phyloP scores from a whole-genome alignment of 1,284 basidiomycete species.

The Puccinia coronata region DNA sequence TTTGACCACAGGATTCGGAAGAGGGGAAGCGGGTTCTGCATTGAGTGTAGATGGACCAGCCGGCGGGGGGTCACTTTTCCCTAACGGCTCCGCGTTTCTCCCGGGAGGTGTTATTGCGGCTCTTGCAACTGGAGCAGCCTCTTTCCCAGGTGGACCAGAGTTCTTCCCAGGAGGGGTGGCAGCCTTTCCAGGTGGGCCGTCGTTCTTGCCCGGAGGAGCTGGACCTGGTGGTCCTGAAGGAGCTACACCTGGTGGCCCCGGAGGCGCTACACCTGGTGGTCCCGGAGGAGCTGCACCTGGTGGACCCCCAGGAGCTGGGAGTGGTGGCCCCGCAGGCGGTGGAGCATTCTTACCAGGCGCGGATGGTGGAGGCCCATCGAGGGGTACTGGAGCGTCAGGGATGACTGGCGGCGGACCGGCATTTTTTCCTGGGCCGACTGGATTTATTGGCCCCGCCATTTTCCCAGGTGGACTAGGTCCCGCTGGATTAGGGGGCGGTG shows the following conservation, averaged over 20 bases:
- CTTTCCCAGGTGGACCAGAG: neutral
- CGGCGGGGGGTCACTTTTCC: neutral
- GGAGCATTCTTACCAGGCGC: neutral
- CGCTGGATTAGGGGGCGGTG: no score
- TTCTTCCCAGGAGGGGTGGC: neutral
- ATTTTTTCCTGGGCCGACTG: neutral
- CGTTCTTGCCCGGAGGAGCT: neutral
- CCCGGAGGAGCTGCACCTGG: neutral
- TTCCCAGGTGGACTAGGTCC: no score
- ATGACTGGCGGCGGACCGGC: neutral
- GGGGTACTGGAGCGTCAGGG: neutral
- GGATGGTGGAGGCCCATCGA: neutral
- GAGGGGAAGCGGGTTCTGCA: neutral
- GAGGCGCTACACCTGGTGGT: no score
- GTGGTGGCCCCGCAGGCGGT: neutral
- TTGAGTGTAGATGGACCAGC: neutral
- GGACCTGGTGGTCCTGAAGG: no score
- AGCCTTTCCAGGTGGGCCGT: neutral
- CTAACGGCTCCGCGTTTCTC: neutral
- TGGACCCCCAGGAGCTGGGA: neutral
- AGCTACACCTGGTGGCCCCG: no score
- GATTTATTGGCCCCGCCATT: no score
- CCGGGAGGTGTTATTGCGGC: neutral
- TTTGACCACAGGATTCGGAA: neutral
- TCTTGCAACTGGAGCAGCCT: neutral